Evolutionary conservation across 768 basidiomycete species (phyloP), one percentile per base, ranked within the genome.

Genomic region (Russula vinacea): DNA sequence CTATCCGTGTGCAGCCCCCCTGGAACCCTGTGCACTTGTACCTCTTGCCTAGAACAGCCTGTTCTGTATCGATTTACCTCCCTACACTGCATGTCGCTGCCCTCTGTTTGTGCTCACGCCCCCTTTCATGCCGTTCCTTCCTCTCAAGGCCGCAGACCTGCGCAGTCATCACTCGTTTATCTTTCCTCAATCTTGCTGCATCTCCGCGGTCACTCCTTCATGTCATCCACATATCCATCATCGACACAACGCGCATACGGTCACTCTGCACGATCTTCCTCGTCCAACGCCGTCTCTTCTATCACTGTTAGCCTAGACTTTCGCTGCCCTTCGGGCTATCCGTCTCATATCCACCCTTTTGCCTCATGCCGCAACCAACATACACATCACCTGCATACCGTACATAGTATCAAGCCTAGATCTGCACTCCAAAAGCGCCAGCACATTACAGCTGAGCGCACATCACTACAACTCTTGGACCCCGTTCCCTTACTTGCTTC

Each of bases 401-500:
- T 61, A 60, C 64, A 65, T 61, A 65, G 54, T 39, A 65, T 50
- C 33, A 56, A 50, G 6, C 58, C 56, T 65, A 61, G 59, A 65
- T 52, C 50, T 52, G 59, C 64, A 65, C 39, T 56, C 39, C 64
- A 56, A 65, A 64, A 65, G 64, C 59, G 64, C 40, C 59, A 29
- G 64, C 40, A 19, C 19, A 33, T 39, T 22, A 24, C 60, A 16
- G 54, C 55, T n/a, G 50, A 52, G 64, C 64, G 64, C 64, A 65
- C 64, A 65, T 52, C 64, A 65, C 64, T 65, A 65, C 24, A 55
- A 58, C 53, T 60, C 64, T 65, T 65, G 45, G 49, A 45, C 59
- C 55, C 64, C 22, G 32, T 51, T 47, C 35, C 52, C 45, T 35
- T 50, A 39, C 17, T 45, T 60, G 26, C 35, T 65, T 55, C 49